Evolutionary conservation across 2,329 filamentous ascomycete genomes (phyloP).

Genomic region (Diaporthe humulicola): DNA sequence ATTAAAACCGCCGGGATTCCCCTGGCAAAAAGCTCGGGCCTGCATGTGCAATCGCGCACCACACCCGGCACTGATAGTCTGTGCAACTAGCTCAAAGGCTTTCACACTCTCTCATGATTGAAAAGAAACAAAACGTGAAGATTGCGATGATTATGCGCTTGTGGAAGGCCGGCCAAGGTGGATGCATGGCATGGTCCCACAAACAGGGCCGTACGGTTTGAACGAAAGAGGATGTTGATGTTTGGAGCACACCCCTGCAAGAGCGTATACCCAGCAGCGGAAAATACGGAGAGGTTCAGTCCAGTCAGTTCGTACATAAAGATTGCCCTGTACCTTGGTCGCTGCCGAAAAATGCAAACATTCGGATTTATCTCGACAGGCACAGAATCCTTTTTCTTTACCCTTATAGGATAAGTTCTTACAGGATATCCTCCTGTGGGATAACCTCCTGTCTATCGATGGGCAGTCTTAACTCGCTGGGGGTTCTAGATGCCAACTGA

Average conservation of each 20-base stretch:
- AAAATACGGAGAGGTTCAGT: background rate
- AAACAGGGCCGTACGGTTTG: background rate
- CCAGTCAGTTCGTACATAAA: background rate
- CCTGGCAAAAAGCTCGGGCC: background rate
- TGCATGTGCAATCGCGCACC: background rate
- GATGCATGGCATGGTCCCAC: background rate
- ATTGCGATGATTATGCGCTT: background rate
- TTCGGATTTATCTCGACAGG: too few species aligned
- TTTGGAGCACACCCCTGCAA: background rate
- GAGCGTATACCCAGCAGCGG: background rate
- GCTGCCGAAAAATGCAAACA: too few species aligned
- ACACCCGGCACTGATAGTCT: background rate
- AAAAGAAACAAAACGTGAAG: background rate
- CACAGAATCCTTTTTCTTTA: too few species aligned
- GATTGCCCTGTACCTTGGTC: too few species aligned
- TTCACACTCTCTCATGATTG: background rate
- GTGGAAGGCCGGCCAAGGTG: background rate
- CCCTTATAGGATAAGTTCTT: too few species aligned
- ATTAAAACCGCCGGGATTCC: constrained; percentile 4
- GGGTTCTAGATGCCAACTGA: too few species aligned
- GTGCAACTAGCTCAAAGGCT: background rate
- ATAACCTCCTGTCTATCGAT: too few species aligned
- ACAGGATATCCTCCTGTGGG: too few species aligned
- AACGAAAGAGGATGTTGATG: background rate
- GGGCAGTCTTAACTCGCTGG: too few species aligned